Conservation (phyloP, 352 stramenopile genomes). For the Phytophthora crassamura region DNA sequence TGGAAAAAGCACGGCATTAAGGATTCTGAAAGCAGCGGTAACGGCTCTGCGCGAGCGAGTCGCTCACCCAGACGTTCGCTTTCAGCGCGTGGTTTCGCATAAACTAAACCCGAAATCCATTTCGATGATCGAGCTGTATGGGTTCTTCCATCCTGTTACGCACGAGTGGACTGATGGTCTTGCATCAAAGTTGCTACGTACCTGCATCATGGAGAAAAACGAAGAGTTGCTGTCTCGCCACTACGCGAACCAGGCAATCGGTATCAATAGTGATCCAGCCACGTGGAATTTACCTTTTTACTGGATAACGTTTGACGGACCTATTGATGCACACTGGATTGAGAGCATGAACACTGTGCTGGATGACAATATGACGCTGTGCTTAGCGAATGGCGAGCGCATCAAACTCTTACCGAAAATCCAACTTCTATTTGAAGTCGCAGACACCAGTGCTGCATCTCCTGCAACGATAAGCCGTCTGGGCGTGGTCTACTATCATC, state of each 20-base stretch:
- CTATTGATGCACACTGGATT: constrained; percentile 87
- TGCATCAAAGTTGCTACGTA: constrained; percentile 71
- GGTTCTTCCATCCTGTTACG: constrained; percentile 85
- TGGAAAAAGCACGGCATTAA: constrained; percentile 69
- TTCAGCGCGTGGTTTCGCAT: constrained; percentile 64
- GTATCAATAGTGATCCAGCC: constrained; percentile 28
- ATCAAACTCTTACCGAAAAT: constrained; percentile 89
- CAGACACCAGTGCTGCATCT: constrained; percentile 90
- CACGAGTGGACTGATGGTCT: constrained; percentile 88
- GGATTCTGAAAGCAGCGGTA: constrained; percentile 57
- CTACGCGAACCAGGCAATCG: constrained; percentile 23
- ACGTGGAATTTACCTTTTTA: constrained; percentile 51
- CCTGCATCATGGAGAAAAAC: constrained; percentile 78
- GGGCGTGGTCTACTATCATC: constrained; percentile 92
- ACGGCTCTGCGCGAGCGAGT: constrained; percentile 55
- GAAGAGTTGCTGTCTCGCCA: constrained; percentile 47
- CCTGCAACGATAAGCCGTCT: constrained; percentile 93
- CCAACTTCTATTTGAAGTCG: constrained; percentile 94
- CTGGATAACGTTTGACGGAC: constrained; percentile 88
- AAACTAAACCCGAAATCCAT: constrained; percentile 86
- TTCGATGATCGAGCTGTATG: constrained; percentile 83
- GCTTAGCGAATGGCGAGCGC: constrained; percentile 88
- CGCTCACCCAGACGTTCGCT: constrained; percentile 55
- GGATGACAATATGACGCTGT: constrained; percentile 92
- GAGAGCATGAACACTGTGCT: constrained; percentile 91